Evolutionary conservation across 1,284 basidiomycete species (phyloP).

Genomic region (Rhodotorula sp.): DNA sequence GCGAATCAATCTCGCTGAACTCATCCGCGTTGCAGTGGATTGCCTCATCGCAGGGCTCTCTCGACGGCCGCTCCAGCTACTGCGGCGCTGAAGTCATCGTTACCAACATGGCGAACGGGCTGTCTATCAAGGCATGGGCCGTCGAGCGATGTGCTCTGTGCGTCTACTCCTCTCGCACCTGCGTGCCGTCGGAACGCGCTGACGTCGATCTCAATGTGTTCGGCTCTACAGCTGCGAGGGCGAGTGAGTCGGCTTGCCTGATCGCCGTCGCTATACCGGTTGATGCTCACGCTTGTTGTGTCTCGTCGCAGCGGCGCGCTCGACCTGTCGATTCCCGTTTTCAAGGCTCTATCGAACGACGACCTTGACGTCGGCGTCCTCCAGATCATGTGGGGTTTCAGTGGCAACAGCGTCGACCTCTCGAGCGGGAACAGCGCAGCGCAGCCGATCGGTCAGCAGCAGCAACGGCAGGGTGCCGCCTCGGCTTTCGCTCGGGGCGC

Average conservation of each 20-base stretch:
- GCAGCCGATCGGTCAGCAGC: too few relatives aligned
- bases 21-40: conserved; percentile 14
- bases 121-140: conserved; percentile 22
- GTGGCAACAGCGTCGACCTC: conserved; percentile 1
- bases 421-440: too few relatives aligned
- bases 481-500: too few relatives aligned
- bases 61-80: background rate
- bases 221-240: conserved; percentile 5
- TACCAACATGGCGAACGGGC: conserved; percentile 14
- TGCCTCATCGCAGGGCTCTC: conserved; percentile 2
- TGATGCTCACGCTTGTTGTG: too few relatives aligned
- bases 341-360: conserved; percentile 9
- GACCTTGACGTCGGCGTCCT: conserved; percentile 10
- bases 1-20: background rate
- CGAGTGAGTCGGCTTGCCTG: background rate
- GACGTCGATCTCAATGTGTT: background rate
- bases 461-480: too few relatives aligned
- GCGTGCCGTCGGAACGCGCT: too few relatives aligned
- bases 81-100: conserved; percentile 25
- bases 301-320: conserved; percentile 1
- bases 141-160: conserved; percentile 19
- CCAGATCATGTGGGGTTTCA: conserved; percentile 22
- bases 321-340: conserved; percentile 22
- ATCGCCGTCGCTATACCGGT: too few relatives aligned
- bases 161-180: background rate